Evolutionary conservation across 2,329 filamentous ascomycete species (phyloP).

Genomic region (Sporothrix curviconia): DNA sequence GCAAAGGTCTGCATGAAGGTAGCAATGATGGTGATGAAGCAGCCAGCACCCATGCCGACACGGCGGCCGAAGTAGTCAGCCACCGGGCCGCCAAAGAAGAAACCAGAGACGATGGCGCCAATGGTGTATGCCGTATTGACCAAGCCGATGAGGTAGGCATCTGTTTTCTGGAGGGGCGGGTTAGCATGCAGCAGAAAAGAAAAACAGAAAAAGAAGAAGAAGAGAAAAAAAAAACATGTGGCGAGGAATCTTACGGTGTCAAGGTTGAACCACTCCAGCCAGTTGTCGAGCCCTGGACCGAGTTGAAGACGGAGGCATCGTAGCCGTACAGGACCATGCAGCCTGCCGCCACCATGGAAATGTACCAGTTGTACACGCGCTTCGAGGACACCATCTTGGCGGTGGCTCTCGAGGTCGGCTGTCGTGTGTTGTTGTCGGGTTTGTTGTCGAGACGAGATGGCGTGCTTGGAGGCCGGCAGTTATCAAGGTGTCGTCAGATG

Average conservation of each 20-base stretch:
- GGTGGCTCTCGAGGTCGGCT: not conserved
- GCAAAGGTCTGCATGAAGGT: slow-evolving; percentile 64
- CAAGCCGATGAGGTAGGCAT: slow-evolving; percentile 40
- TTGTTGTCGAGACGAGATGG: too few relatives aligned
- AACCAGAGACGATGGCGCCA: slow-evolving; percentile 62
- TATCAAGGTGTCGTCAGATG: too few relatives aligned
- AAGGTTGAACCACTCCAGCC: slow-evolving; percentile 57
- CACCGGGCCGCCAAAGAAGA: slow-evolving; percentile 60
- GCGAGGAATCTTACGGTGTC: slow-evolving; percentile 25
- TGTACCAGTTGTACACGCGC: slow-evolving; percentile 40
- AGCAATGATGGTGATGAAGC: slow-evolving; percentile 57
- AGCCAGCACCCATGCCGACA: slow-evolving; percentile 58
- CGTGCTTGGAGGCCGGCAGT: not conserved
- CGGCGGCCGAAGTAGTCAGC: slow-evolving; percentile 57
- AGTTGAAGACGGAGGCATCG: slow-evolving; percentile 68
- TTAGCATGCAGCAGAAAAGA: not conserved
- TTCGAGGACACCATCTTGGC: slow-evolving; percentile 23
- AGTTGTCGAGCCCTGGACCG: slow-evolving; percentile 61
- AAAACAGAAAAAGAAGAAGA: not conserved
- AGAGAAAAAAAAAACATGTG: too few relatives aligned
- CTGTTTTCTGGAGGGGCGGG: slow-evolving; percentile 28
- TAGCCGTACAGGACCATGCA: slow-evolving; percentile 73
- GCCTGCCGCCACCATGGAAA: slow-evolving; percentile 62
- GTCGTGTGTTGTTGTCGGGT: not conserved
- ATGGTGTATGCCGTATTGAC: slow-evolving; percentile 67